phyloP scores from a whole-genome alignment of 495 filamentous ascomycete genomes.

The Chaetomium fimeti region DNA sequence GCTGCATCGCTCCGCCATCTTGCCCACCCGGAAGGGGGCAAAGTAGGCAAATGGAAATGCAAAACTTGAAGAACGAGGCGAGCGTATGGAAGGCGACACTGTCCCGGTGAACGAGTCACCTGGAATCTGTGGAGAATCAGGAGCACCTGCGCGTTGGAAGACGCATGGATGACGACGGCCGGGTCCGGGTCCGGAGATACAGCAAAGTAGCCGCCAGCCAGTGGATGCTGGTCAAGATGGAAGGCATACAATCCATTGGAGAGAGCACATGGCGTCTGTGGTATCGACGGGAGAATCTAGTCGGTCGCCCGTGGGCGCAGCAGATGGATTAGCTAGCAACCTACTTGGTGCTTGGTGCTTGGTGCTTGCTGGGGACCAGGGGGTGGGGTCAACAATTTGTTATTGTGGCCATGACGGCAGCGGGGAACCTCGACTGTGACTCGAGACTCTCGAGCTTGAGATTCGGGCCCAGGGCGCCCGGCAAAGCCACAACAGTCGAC shows the following conservation, averaged over 20 bases:
- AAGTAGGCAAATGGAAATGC: slow-evolving; percentile 13
- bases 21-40: slow-evolving; percentile 11
- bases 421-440: background rate
- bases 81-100: background rate
- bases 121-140: background rate
- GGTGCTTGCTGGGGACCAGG: background rate
- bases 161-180: background rate
- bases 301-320: slow-evolving; percentile 9
- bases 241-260: background rate
- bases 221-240: background rate
- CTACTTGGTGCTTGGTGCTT: too few species aligned
- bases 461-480: background rate
- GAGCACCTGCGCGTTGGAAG: background rate
- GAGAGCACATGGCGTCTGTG: background rate
- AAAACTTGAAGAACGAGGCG: slow-evolving; percentile 20
- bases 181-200: background rate
- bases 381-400: background rate
- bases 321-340: background rate
- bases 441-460: background rate
- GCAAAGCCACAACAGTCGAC: background rate
- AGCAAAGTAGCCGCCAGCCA: background rate
- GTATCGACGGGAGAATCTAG: background rate
- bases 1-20: slow-evolving; percentile 23
- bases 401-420: background rate
- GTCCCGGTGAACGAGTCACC: slow-evolving; percentile 12